Percentiles rank a stretch among this genome's conserved stretches.
Evolutionary conservation across 2,329 filamentous ascomycete genomes (phyloP).

Genomic region (Setomelanomma holmii): DNA sequence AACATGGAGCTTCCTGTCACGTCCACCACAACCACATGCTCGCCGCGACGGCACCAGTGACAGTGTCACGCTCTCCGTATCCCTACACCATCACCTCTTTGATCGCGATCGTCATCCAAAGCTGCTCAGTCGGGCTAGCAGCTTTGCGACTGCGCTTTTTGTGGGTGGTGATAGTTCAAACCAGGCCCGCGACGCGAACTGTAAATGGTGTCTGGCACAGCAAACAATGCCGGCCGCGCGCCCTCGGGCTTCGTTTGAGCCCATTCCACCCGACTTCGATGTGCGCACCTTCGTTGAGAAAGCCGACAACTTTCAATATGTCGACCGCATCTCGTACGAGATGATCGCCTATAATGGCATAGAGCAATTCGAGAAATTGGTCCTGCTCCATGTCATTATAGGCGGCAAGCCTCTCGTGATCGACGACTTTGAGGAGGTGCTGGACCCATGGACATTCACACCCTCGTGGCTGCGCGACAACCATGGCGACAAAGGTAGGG

Average conservation of each 20-base stretch:
- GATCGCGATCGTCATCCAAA: background rate
- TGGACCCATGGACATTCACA: conserved; percentile 82
- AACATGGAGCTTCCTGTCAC: background rate
- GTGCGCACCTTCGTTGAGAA: conserved; percentile 76
- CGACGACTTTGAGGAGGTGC: conserved; percentile 79
- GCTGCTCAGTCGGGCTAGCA: background rate
- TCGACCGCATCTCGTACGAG: conserved; percentile 77
- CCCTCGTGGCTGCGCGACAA: conserved; percentile 79
- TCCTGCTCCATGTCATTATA: conserved; percentile 81
- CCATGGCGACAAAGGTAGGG: conserved; percentile 78
- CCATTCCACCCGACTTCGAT: conserved; percentile 85
- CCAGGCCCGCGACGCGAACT: conserved; percentile 3
- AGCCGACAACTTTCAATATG: conserved; percentile 86
- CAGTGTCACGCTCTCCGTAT: no score
- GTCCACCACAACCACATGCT: background rate
- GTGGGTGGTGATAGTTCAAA: background rate
- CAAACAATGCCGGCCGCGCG: conserved; percentile 75
- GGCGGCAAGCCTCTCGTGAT: conserved; percentile 89
- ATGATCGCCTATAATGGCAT: conserved; percentile 80
- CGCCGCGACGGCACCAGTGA: background rate
- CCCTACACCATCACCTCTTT: background rate
- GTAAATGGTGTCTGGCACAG: conserved; percentile 15
- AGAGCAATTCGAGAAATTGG: conserved; percentile 83
- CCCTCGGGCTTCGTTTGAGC: conserved; percentile 88
- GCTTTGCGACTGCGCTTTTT: background rate